Base-by-base conservation (phyloP, 2,329 filamentous ascomycete species). In the Lecanosticta acicola region DNA sequence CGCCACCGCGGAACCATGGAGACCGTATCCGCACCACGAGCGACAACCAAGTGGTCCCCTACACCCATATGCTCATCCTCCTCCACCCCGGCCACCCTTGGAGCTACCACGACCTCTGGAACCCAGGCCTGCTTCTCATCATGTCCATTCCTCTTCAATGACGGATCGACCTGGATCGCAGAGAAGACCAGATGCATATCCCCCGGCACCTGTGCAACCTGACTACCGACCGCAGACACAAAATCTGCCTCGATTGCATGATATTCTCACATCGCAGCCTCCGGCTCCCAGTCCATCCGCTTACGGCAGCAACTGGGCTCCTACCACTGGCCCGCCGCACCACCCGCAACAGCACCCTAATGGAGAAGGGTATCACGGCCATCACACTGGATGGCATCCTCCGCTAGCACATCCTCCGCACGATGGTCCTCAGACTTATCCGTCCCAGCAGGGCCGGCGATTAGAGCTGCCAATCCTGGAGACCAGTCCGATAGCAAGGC, bases 391-490 rank as follows among this genome's bases (percentile, higher is more conserved):
- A 29, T 51, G 48, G 45, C 57, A 62, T 43, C 54, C 58, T 19
- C 59, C 59, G 4, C 36, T 55, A 3, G 39, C 50, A 4, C 45
- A 56, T 17, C 50, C 51, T 14, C 51, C 58, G 4, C 45, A 52
- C 21, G 53, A 54, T 9, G 38, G 32, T 14, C 36, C 40, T 14
- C 43, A 37, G 14, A 18, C 51, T 3, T 59, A 59, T 45, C 49
- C 42, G 7, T 10, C 45, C 3, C 48, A 39, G 29, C 53, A 52
- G 2, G 45, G 42, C 3, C 49, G 56, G n/a, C 50, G 51, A n/a
- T 21, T 61, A 2, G 59, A 61, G 20, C 45, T 62, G n/a, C 60
- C 59, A n/a, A 51, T 60, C 16, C 39, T 59, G 37, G 57, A 62
- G 20, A 56, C 60, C 2, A 60, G 53, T 33, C 59, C 60, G 8